A percentile compares a stretch with the other conserved stretches of the same genome.
These are phyloP conservation scores for Penicillium sp. DNA, from an alignment of 2,329 filamentous ascomycete genomes.

Conservation along the genomic window DNA sequence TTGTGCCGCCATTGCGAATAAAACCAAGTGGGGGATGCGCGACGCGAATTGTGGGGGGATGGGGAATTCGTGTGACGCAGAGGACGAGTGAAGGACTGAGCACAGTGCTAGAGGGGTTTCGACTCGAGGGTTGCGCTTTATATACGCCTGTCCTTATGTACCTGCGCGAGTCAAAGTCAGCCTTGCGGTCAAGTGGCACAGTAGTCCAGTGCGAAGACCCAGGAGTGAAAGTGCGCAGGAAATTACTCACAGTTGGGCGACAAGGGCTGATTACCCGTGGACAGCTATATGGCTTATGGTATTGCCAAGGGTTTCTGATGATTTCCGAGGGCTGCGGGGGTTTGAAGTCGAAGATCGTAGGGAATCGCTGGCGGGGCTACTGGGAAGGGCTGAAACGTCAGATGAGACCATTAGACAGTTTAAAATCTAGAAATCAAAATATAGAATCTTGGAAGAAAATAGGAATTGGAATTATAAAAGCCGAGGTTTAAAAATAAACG, in stretches of 20 bases:
- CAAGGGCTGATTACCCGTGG: not conserved
- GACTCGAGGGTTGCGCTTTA: not conserved
- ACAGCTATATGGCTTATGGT: not conserved
- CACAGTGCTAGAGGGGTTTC: not conserved
- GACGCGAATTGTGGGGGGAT: not conserved
- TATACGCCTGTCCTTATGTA: slow-evolving; percentile 9
- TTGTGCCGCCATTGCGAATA: slow-evolving; percentile 33
- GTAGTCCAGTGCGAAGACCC: not conserved
- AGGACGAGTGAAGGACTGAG: not conserved
- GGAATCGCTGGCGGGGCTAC: slow-evolving; percentile 1
- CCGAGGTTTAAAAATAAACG: not conserved
- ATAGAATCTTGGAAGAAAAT: not conserved
- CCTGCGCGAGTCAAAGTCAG: slow-evolving; percentile 18
- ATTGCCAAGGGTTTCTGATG: not conserved
- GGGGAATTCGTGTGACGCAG: not conserved
- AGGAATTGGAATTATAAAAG: not conserved
- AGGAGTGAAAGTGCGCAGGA: not conserved
- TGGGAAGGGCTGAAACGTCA: not conserved
- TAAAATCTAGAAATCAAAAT: not conserved
- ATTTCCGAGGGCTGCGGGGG: not conserved
- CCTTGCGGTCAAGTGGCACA: slow-evolving; percentile 8
- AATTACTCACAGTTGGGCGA: not conserved
- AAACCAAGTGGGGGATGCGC: slow-evolving; percentile 2
- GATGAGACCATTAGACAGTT: not conserved
- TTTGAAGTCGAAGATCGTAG: not conserved